These are phyloP conservation scores for Clavulina sp. DNA, from an alignment of 768 basidiomycete genomes.

Conservation along the genomic window DNA sequence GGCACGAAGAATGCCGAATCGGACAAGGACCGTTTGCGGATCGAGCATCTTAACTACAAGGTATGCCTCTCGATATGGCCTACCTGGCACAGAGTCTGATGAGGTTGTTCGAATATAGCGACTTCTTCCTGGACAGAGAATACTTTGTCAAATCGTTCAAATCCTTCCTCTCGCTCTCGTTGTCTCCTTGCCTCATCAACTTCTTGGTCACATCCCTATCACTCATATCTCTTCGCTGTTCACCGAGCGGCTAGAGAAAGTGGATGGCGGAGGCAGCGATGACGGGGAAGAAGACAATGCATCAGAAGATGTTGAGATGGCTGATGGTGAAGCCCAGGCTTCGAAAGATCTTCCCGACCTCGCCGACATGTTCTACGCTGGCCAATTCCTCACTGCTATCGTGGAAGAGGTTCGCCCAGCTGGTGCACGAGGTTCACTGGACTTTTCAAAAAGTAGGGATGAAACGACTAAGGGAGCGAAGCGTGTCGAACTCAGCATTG, in stretches of 20 bases:
- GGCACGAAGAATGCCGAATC: slow-evolving; percentile 16
- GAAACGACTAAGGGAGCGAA: slow-evolving; percentile 40
- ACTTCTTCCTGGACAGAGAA: slow-evolving; percentile 63
- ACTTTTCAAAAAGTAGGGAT: slow-evolving; percentile 35
- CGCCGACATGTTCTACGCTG: slow-evolving; percentile 54
- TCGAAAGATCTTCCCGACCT: slow-evolving; percentile 46
- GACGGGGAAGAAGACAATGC: slow-evolving; percentile 16
- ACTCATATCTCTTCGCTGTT: slow-evolving; percentile 75
- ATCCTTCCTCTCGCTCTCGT: slow-evolving; percentile 80
- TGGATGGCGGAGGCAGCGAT: too few relatives aligned
- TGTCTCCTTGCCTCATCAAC: slow-evolving; percentile 88
- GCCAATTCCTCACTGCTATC: slow-evolving; percentile 69
- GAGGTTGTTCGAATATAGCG: slow-evolving; percentile 29
- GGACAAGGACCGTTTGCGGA: slow-evolving; percentile 38
- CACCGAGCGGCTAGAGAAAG: slow-evolving; percentile 50
- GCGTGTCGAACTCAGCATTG: slow-evolving; percentile 68
- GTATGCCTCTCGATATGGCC: slow-evolving; percentile 25
- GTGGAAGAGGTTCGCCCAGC: slow-evolving; percentile 53
- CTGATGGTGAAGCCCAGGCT: slow-evolving; percentile 28
- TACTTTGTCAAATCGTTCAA: slow-evolving; percentile 72
- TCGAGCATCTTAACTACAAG: slow-evolving; percentile 91
- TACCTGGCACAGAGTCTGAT: slow-evolving; percentile 1
- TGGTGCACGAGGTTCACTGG: slow-evolving; percentile 42
- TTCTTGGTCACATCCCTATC: slow-evolving; percentile 85
- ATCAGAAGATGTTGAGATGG: slow-evolving; percentile 25